These are phyloP conservation scores for Leptodermis oblonga DNA, from an alignment of 257 asterid species.

Conservation along the genomic window DNA sequence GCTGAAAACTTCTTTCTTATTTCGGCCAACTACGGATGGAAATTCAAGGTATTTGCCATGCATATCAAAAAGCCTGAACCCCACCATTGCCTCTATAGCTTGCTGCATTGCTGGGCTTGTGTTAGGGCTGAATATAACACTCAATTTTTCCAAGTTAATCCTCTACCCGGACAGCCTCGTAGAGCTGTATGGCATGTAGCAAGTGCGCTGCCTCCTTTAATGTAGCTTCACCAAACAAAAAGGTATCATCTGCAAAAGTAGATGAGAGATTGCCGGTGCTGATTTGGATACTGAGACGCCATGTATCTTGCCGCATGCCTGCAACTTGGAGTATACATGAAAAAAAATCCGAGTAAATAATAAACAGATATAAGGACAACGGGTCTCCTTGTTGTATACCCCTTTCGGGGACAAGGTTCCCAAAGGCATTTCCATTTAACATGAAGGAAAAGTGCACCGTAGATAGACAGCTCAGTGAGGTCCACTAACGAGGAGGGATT, in stretches of 20 bases:
- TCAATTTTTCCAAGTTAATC: no score
- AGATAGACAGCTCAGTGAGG: no score
- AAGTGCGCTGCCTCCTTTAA: not conserved
- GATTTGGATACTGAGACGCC: not conserved
- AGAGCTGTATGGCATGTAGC: no score
- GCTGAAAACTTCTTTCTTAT: no score
- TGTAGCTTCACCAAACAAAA: not conserved
- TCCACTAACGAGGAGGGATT: not conserved
- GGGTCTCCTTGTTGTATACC: not conserved
- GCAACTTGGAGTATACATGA: not conserved
- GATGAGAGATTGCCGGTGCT: not conserved
- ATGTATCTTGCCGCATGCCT: not conserved
- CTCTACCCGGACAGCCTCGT: no score
- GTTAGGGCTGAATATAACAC: no score
- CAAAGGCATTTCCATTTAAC: not conserved
- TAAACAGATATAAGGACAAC: not conserved
- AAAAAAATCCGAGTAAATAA: not conserved
- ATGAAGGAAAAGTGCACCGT: no score
- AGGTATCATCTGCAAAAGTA: not conserved
- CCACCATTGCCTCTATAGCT: no score
- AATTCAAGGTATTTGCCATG: no score
- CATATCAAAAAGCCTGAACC: no score
- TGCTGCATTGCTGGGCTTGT: no score
- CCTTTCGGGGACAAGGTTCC: not conserved
- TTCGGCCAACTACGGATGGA: no score